Conservation (phyloP, 768 basidiomycete genomes). For the Mycena polygramma region DNA sequence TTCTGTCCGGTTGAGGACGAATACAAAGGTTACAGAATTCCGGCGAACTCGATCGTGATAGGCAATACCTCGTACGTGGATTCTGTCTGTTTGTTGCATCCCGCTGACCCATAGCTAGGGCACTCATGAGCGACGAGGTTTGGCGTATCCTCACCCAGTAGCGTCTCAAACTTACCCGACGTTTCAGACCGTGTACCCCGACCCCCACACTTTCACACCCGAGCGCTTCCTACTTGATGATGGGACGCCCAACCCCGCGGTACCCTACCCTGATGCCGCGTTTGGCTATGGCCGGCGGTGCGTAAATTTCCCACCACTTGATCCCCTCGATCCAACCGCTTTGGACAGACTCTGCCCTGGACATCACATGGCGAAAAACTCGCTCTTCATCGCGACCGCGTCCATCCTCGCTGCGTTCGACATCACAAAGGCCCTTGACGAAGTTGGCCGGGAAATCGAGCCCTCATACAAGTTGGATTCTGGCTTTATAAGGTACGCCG, state of each 20-base stretch:
- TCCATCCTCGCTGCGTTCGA: neutral
- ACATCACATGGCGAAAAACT: neutral
- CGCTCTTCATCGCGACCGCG: conserved; percentile 16
- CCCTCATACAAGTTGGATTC: conserved; percentile 5
- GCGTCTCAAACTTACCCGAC: neutral
- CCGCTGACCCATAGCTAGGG: neutral
- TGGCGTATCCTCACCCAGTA: neutral
- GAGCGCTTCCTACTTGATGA: conserved; percentile 16
- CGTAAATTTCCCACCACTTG: neutral
- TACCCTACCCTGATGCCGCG: neutral
- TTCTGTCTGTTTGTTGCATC: neutral
- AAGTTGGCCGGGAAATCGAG: neutral
- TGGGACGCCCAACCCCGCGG: conserved; percentile 3
- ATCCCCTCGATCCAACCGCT: neutral
- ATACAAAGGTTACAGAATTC: conserved; percentile 13
- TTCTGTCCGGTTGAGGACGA: neutral
- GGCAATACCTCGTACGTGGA: conserved; percentile 14
- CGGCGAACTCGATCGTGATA: conserved; percentile 6
- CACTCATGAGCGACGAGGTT: conserved; percentile 9
- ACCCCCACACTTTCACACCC: conserved; percentile 20
- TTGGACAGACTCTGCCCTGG: conserved; percentile 28
- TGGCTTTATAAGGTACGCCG: too few species aligned
- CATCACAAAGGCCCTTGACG: conserved; percentile 14
- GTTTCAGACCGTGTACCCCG: conserved; percentile 17
- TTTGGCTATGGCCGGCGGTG: conserved; percentile 23